Evolutionary conservation across 768 basidiomycete genomes (phyloP), one percentile per base, ranked within the genome.

Genomic region (Austroboletus eburneus): DNA sequence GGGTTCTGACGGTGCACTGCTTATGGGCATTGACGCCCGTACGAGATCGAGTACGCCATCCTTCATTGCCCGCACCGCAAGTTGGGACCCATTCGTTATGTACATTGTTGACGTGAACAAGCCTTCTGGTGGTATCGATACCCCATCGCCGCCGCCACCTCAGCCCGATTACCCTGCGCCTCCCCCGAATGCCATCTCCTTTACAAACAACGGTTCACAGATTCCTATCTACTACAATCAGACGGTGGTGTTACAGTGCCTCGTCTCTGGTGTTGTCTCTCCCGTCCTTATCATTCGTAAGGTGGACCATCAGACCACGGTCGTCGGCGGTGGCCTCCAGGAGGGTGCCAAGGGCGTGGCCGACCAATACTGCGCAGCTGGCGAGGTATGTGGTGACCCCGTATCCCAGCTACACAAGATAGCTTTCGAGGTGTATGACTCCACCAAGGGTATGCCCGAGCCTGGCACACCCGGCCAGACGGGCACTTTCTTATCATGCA

Each of bases 201-300:
- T 89, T 67, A 83, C 83, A 34, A 84, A 83, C 64, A 87, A 87
- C 54, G 85, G 87, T 1, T 83, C 84, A 4, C 87, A 87, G 58
- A 91, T 91, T 39, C 86, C 92, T 16, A 85, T 98, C 48, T 91
- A 93, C 68, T 98, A 97, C 75, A 98, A 98, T 62, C 89, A 94
- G 65, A 93, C 91, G 1, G 87, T 98, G 39, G 91, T 97, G 24
- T 68, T 98, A 29, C 95, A 98, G 62, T 97, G 93, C 59, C 73
- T 95, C 54, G 88, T 88, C 2, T 95, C 95, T 3, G 95, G 93
- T 23, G 87, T 93, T 35, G 88, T 95, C 57, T 91, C 89, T 48
- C 95, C 95, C 9, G 83, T 93, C 33, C 75, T 98, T 36, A 87
- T 97, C 68, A 87, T 97, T 55, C 88, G 95, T 45, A 91, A 93